Conservation (phyloP, 257 asterid species). For the Solanum bukasovii region DNA sequence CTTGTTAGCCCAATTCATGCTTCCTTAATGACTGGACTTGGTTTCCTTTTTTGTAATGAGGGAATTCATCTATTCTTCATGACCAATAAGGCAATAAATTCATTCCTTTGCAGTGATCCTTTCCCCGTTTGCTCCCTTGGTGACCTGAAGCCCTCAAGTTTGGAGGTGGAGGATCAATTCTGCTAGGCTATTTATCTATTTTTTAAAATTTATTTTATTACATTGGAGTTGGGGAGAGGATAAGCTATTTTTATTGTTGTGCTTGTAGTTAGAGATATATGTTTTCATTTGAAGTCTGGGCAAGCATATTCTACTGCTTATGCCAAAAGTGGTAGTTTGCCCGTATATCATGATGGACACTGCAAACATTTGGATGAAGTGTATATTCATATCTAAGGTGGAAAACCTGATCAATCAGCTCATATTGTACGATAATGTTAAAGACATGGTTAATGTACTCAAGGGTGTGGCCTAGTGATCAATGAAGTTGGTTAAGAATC, state of each 20-base stretch:
- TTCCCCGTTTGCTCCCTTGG: neutral
- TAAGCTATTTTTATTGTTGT: neutral
- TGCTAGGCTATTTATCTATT: neutral
- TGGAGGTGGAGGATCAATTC: neutral
- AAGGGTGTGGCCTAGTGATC: neutral
- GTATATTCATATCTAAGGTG: neutral
- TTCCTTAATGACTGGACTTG: neutral
- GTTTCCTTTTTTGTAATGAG: neutral
- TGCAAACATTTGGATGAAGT: neutral
- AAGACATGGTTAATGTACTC: neutral
- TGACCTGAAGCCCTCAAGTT: neutral
- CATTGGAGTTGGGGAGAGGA: neutral
- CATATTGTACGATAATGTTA: neutral
- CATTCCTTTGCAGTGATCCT: neutral
- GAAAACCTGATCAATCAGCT: neutral
- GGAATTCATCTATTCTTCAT: neutral
- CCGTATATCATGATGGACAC: neutral
- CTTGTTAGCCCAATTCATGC: neutral
- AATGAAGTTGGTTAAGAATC: neutral
- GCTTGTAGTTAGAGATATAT: neutral
- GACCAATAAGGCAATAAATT: neutral
- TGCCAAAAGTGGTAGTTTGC: neutral
- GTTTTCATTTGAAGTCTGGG: neutral
- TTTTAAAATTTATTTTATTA: neutral
- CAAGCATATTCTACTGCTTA: neutral